Evolutionary conservation across 2,329 filamentous ascomycete species (phyloP).

Genomic region (Fusarium solani-melongenae): DNA sequence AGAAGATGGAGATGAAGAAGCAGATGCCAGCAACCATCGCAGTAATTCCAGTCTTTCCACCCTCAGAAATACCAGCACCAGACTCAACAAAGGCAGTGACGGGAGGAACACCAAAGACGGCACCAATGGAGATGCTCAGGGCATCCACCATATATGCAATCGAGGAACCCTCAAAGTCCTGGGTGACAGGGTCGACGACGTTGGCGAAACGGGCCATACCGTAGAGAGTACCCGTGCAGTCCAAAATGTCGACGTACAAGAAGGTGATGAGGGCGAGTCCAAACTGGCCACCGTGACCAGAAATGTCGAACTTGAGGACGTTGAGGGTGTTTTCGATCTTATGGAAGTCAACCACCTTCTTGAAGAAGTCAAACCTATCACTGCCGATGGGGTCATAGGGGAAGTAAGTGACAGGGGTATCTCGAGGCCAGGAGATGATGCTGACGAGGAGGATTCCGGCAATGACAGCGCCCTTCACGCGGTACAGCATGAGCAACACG

Average conservation of each 20-base stretch:
- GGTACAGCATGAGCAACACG: conserved; percentile 83
- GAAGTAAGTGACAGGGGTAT: conserved; percentile 83
- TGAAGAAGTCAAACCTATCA: conserved; percentile 85
- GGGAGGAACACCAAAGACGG: conserved; percentile 80
- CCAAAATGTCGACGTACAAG: conserved; percentile 90
- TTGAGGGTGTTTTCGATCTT: conserved; percentile 75
- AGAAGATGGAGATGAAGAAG: conserved; percentile 90
- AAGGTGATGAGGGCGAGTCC: conserved; percentile 88
- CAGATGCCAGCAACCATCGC: conserved; percentile 81
- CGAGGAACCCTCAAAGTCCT: conserved; percentile 88
- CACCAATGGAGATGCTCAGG: conserved; percentile 80
- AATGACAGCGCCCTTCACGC: conserved; percentile 88
- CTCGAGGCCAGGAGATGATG: conserved; percentile 88
- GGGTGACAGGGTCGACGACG: conserved; percentile 82
- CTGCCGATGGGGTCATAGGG: conserved; percentile 77
- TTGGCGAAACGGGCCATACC: conserved; percentile 89
- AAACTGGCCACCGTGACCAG: conserved; percentile 77
- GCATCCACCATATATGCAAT: conserved; percentile 88
- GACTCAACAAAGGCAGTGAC: conserved; percentile 90
- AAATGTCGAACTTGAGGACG: conserved; percentile 80
- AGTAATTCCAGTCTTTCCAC: conserved; percentile 86
- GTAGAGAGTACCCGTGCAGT: conserved; percentile 87
- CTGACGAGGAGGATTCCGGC: conserved; percentile 84
- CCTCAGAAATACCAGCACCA: conserved; percentile 90
- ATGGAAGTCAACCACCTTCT: conserved; percentile 86